phyloP scores from a whole-genome alignment of 129 eudicot species.

The Tagetes erecta region DNA sequence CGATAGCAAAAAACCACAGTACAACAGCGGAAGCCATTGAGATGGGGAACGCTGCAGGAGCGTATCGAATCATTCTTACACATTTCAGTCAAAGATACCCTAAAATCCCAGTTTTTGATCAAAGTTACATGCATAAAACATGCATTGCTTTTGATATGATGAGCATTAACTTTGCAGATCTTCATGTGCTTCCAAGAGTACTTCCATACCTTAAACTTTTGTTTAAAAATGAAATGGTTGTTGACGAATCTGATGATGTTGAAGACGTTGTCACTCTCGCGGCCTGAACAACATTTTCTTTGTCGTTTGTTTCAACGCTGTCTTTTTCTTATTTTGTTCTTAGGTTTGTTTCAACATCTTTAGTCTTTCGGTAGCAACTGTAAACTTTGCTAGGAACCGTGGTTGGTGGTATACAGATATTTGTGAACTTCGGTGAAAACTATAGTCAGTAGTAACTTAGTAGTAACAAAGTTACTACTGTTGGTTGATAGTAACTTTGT shows the following conservation, averaged over 20 bases:
- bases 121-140: slow-evolving; percentile 69
- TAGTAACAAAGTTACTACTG: too few species aligned
- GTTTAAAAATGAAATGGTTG: slow-evolving; percentile 57
- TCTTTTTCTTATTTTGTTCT: too few species aligned
- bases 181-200: slow-evolving; percentile 68
- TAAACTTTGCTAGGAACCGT: too few species aligned
- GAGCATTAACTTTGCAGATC: slow-evolving; percentile 87
- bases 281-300: slow-evolving; percentile 12
- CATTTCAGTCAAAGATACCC: slow-evolving; percentile 98
- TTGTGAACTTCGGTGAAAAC: too few species aligned
- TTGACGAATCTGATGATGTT: slow-evolving; percentile 58
- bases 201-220: slow-evolving; percentile 70
- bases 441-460: too few species aligned
- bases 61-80: slow-evolving; percentile 73
- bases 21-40: slow-evolving; percentile 81
- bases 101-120: slow-evolving; percentile 77
- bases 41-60: slow-evolving; percentile 75
- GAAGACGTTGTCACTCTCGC: slow-evolving; percentile 35
- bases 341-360: too few species aligned
- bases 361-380: too few species aligned
- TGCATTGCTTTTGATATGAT: slow-evolving; percentile 91
- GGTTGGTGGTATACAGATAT: too few species aligned
- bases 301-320: too few species aligned
- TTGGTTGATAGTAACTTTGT: too few species aligned
- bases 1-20: slow-evolving; percentile 84